Evolutionary conservation across 176 grass and related monocot genomes (phyloP), one percentile per base, ranked within the genome.

Genomic region (Aegilops umbellulata): DNA sequence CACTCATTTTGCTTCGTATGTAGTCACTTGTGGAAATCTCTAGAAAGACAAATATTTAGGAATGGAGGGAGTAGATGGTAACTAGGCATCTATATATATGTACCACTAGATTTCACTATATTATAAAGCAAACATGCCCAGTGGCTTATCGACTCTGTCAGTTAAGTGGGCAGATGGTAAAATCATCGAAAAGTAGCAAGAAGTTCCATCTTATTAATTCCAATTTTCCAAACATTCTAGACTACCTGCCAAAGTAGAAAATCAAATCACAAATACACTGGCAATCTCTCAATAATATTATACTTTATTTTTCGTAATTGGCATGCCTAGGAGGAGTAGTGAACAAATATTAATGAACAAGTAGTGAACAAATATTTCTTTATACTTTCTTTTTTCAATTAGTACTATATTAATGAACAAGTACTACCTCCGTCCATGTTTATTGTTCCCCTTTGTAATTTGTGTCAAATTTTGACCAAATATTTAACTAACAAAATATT

Each of bases 191-290:
- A 47, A 77, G 47, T 8, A 34, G 16, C 74, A 57, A 57, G 10
- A 57, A 57, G 47, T 77, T 77, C 29, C 47, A 57, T 77, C 75
- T 77, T 60, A 19, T n/a, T 57, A 77, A 58, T 78, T 34, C 55
- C 76, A 61, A 60, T 23, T 22, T 78, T n/a, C 55, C 76, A 78
- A 36, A 35, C 22, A 78, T 78, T 79, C 55, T 20, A 79, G 31
- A 25, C 55, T 61, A 36, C 53, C 17, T 39, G 35, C 34, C 34
- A 63, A 79, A 63, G n/a, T 79, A 19, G 58, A 63, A 79, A 79
- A 15, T 79, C 15, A 19, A 15, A 60, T 32, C 27, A 11, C 27
- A 2, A 76, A 31, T 7, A 76, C 27, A 58, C 29, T 60, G 30
- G 75, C 75, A 78, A 35, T 35, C 51, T 30, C 35, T 74, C 34